Conservation (phyloP, 2,329 filamentous ascomycete species). For the Keithomyces neogunnii region DNA sequence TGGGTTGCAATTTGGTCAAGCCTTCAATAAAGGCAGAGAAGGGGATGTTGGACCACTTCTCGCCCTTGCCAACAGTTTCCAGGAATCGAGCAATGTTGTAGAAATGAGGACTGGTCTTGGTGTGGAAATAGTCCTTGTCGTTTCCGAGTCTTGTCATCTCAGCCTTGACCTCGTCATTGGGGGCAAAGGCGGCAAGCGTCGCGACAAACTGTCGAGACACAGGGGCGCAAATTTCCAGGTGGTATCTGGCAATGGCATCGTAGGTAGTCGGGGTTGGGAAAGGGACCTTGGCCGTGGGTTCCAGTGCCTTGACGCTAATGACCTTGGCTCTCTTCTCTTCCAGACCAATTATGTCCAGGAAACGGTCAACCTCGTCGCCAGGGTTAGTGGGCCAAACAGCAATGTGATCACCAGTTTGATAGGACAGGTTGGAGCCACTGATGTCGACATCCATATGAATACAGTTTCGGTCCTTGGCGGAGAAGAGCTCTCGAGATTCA, state of each 20-base stretch:
- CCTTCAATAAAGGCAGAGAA: slow-evolving; percentile 95
- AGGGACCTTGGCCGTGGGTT: slow-evolving; percentile 92
- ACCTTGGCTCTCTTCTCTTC: slow-evolving; percentile 70
- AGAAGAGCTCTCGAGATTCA: slow-evolving; percentile 88
- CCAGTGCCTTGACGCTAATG: slow-evolving; percentile 81
- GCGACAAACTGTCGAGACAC: slow-evolving; percentile 94
- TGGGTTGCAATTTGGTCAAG: slow-evolving; percentile 87
- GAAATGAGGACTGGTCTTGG: slow-evolving; percentile 71
- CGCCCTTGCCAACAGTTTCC: slow-evolving; percentile 59
- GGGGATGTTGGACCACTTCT: slow-evolving; percentile 76
- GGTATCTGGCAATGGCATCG: slow-evolving; percentile 86
- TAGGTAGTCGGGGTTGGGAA: slow-evolving; percentile 97
- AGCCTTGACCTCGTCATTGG: slow-evolving; percentile 72
- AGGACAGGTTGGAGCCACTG: slow-evolving; percentile 77
- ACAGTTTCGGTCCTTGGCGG: slow-evolving; percentile 83
- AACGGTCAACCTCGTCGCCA: slow-evolving; percentile 83
- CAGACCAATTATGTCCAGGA: slow-evolving; percentile 72
- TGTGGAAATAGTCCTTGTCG: slow-evolving; percentile 93
- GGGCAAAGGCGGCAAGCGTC: slow-evolving; percentile 80
- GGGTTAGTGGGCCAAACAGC: slow-evolving; percentile 96
- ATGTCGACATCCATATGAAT: slow-evolving; percentile 94
- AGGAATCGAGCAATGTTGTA: slow-evolving; percentile 88
- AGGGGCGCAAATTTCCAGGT: slow-evolving; percentile 92
- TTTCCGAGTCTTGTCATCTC: slow-evolving; percentile 83
- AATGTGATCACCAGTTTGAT: slow-evolving; percentile 96